Evolutionary conservation across 768 basidiomycete species (phyloP), one percentile per base, ranked within the genome.

Genomic region (Rhodotorula taiwanensis): DNA sequence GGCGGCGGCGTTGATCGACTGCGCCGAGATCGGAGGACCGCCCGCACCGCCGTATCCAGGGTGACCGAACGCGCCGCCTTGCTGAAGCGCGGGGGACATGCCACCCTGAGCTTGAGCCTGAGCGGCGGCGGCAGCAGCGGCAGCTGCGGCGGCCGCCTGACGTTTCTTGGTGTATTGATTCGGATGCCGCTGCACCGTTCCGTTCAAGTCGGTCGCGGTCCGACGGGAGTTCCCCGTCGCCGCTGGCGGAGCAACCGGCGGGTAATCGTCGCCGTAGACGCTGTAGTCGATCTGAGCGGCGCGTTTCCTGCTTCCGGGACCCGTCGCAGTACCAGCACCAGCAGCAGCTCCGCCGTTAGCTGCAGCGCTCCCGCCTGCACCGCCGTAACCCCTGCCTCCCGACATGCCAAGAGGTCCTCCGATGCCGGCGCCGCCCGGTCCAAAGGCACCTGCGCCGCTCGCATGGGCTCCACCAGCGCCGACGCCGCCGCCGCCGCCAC

Each of bases 121-220:
- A 25, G 50, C 41, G 16, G 27, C 28, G 13, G 52, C 20, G 31
- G 33, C 39, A 23, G 28, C 36, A 18, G 21, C 53, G 15, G 18
- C 58, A 15, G 25, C 47, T 6, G 42, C 48, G 11, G 34, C 41
- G 23, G 51, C 66, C 43, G 54, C 55, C 15, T 51, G 6, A 18
- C 62, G 48, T 50, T 69, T 69, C 60, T 69, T 69, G 49, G 67
- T 69, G 57, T 69, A 69, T 52, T 69, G 67, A 27, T 69, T 69
- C 59, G 67, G 67, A 39, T 69, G 67, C 4, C 66, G 61, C 39
- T 60, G 62, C 14, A 30, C 33, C 30, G 67, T 52, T 14, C 60
- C 67, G 30, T 60, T 67, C 11, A 52, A 28, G 41, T 45, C 34
- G 13, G 4, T 25, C 23, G 39, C 39, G 34, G 25, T 21, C 16